These are phyloP conservation scores for Glebionis coronaria DNA, from an alignment of 129 eudicot species.

Conservation along the genomic window DNA sequence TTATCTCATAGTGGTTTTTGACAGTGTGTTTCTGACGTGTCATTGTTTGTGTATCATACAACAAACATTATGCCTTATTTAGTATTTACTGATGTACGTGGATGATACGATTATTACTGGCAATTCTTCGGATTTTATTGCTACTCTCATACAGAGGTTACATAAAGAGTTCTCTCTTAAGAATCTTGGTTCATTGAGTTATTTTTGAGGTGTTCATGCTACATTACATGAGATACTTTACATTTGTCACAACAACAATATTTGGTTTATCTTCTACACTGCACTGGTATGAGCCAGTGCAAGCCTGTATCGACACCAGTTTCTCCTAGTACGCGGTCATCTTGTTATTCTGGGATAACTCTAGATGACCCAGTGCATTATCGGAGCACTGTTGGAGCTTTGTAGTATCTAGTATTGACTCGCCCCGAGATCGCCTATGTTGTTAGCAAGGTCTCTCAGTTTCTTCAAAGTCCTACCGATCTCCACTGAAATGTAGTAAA, in stretches of 20 bases:
- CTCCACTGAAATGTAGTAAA: too few species aligned
- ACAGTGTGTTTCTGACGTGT: too few species aligned
- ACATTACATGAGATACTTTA: background rate
- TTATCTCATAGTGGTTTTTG: too few species aligned
- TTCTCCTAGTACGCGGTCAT: background rate
- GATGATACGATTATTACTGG: too few species aligned
- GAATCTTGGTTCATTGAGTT: background rate
- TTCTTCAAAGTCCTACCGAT: too few species aligned
- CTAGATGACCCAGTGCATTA: background rate
- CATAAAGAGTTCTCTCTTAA: background rate
- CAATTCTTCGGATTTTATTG: too few species aligned
- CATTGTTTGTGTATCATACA: too few species aligned
- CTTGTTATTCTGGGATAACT: background rate
- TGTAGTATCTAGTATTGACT: background rate
- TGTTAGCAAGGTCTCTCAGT: background rate
- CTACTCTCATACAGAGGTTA: too few species aligned
- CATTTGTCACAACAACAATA: background rate
- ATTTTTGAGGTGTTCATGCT: background rate
- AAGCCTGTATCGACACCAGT: background rate
- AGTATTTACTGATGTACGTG: too few species aligned
- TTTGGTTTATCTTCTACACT: background rate
- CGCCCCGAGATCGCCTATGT: background rate
- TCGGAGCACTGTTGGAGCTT: background rate
- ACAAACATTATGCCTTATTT: too few species aligned
- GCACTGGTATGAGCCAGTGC: background rate